Percentiles rank a stretch among this genome's conserved stretches.
Conservation (phyloP, 768 basidiomycete genomes). For the Mycena rosella region DNA sequence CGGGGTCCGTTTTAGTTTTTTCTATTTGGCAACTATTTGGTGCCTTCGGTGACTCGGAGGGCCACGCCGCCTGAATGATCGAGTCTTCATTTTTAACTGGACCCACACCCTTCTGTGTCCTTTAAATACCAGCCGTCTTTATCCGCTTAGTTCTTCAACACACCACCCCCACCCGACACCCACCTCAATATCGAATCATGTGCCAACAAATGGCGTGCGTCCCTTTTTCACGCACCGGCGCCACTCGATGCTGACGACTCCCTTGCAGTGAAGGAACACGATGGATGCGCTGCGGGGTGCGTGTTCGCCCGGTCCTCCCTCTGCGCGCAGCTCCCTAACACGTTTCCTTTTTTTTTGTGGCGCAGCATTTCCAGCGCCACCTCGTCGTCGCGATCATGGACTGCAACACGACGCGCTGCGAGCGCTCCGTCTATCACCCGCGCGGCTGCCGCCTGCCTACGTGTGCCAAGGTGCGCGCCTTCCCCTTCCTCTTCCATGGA, state of each 20-base stretch:
- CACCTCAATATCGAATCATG: conserved; percentile 56
- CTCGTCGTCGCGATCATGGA: conserved; percentile 80
- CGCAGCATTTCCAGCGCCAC: conserved; percentile 85
- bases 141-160: not conserved
- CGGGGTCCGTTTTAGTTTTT: conserved; percentile 8
- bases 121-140: conserved; percentile 23
- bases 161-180: not conserved
- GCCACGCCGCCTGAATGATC: not conserved
- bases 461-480: conserved; percentile 69
- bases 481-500: conserved; percentile 3
- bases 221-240: conserved; percentile 9
- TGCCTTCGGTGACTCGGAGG: conserved; percentile 28
- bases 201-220: conserved; percentile 84
- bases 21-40: conserved; percentile 5
- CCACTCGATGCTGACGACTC: not conserved
- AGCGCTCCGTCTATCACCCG: conserved; percentile 72
- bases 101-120: conserved; percentile 21
- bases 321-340: conserved; percentile 2
- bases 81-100: conserved; percentile 11
- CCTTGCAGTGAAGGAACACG: conserved; percentile 76
- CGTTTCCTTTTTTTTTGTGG: conserved; percentile 23
- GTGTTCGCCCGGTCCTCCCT: conserved; percentile 36
- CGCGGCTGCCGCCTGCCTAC: conserved; percentile 63
- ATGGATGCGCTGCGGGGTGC: conserved; percentile 79
- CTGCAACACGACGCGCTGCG: conserved; percentile 74